Evolutionary conservation across 768 basidiomycete species (phyloP).

Genomic region (Russula foetens): DNA sequence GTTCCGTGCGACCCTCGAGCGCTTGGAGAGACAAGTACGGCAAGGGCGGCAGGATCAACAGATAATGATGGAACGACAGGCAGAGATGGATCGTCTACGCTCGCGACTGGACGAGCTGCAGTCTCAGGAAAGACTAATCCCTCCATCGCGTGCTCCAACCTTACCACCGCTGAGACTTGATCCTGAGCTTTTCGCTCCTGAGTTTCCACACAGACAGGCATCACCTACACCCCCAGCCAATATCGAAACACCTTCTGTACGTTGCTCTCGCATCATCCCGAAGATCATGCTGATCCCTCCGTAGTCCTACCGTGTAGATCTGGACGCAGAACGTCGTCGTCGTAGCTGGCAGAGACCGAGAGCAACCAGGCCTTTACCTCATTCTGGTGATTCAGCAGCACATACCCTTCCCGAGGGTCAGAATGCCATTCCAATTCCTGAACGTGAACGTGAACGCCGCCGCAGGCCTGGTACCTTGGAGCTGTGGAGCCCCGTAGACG

Average conservation of each 20-base stretch:
- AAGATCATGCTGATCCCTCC: background rate
- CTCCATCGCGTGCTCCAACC: conserved; percentile 15
- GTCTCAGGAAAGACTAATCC: conserved; percentile 1
- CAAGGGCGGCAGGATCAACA: conserved; percentile 12
- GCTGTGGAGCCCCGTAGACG: conserved; percentile 5
- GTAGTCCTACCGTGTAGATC: conserved; percentile 9
- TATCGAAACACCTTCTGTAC: background rate
- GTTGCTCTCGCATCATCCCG: background rate
- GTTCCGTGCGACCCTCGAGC: conserved; percentile 23
- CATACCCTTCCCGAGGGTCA: background rate
- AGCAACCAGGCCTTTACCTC: background rate
- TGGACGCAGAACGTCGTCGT: conserved; percentile 3
- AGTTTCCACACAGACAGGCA: conserved; percentile 1
- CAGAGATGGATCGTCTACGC: conserved; percentile 18
- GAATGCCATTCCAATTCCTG: conserved; percentile 1
- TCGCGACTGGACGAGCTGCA: conserved; percentile 12
- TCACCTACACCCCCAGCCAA: background rate
- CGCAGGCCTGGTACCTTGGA: background rate
- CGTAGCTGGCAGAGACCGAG: conserved; percentile 12
- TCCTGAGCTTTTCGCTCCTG: conserved; percentile 1
- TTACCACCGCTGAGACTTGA: conserved; percentile 19
- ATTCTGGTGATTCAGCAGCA: conserved; percentile 3
- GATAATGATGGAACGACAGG: conserved; percentile 14
- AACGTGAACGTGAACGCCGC: conserved; percentile 5
- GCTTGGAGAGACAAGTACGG: conserved; percentile 4